Evolutionary conservation across 352 stramenopile species (phyloP).

Genomic region (Thraustochytrium striatum): DNA sequence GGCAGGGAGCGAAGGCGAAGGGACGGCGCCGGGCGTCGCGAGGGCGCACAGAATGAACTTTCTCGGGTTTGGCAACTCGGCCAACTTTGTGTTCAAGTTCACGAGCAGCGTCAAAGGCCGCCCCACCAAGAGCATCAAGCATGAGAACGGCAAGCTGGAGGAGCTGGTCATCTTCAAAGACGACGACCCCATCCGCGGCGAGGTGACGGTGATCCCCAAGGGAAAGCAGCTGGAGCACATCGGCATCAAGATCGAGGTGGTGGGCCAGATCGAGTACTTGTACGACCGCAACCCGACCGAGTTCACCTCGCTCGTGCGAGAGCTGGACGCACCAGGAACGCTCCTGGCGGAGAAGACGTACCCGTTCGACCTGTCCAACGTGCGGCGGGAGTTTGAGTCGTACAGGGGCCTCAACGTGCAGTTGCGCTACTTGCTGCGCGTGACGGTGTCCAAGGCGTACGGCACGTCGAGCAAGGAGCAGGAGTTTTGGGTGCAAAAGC

Average conservation of each 20-base stretch:
- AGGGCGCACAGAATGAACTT: conserved; percentile 49
- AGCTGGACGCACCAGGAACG: conserved; percentile 74
- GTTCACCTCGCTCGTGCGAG: conserved; percentile 82
- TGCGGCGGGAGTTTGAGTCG: conserved; percentile 90
- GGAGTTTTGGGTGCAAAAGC: conserved; percentile 83
- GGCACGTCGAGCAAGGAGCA: conserved; percentile 82
- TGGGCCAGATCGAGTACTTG: conserved; percentile 57
- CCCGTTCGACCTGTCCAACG: conserved; percentile 86
- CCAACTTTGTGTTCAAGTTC: conserved; percentile 47
- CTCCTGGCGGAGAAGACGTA: conserved; percentile 58
- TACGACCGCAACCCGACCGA: conserved; percentile 73
- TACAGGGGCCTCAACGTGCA: conserved; percentile 92
- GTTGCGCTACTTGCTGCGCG: conserved; percentile 90
- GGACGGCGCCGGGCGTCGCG: no score
- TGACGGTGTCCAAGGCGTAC: conserved; percentile 64
- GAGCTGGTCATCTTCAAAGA: conserved; percentile 44
- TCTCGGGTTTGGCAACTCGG: conserved; percentile 45
- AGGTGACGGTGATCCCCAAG: conserved; percentile 61
- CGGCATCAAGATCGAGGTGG: conserved; percentile 90
- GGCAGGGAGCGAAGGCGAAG: no score
- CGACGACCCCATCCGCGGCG: conserved; percentile 16
- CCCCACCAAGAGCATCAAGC: conserved; percentile 41
- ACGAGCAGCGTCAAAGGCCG: conserved; percentile 29
- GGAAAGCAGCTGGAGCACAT: conserved; percentile 90
- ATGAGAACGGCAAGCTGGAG: conserved; percentile 27